A percentile compares a stretch with the other conserved stretches of the same genome.
Evolutionary conservation across 2,329 filamentous ascomycete genomes (phyloP).

Genomic region (Cercospora beticola): DNA sequence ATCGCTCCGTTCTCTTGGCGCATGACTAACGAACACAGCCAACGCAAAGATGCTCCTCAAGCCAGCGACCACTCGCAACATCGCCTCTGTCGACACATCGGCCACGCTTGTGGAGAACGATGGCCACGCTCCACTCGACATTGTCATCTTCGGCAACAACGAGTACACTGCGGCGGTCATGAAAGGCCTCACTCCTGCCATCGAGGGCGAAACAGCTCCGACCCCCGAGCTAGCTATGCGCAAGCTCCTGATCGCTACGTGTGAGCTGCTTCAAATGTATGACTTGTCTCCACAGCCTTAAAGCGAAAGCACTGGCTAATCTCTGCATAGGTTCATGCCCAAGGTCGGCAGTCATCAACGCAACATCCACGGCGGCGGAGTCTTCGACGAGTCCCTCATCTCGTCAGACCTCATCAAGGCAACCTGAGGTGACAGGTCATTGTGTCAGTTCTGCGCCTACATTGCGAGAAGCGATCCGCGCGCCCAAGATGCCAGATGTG

Average conservation of each 20-base stretch:
- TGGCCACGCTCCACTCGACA: slow-evolving; percentile 15
- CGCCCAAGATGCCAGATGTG: not conserved
- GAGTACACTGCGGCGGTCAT: slow-evolving; percentile 27
- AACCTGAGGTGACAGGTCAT: not conserved
- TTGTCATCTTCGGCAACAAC: slow-evolving; percentile 27
- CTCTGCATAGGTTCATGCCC: slow-evolving; percentile 17
- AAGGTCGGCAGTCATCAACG: slow-evolving; percentile 31
- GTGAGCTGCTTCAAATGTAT: slow-evolving; percentile 26
- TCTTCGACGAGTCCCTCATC: slow-evolving; percentile 29
- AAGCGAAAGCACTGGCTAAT: not conserved
- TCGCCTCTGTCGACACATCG: slow-evolving; percentile 11
- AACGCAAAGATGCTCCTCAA: slow-evolving; percentile 28
- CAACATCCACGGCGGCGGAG: slow-evolving; percentile 32
- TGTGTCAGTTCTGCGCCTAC: not conserved
- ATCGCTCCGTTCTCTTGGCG: no score
- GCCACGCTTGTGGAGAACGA: slow-evolving; percentile 3
- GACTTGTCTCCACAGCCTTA: not conserved
- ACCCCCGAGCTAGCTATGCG: slow-evolving; percentile 27
- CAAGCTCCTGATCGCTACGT: slow-evolving; percentile 30
- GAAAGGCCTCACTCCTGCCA: slow-evolving; percentile 26
- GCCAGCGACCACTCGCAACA: slow-evolving; percentile 1
- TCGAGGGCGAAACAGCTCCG: slow-evolving; percentile 24
- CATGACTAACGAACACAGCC: slow-evolving; percentile 20
- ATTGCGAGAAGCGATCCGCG: not conserved
- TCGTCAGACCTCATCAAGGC: slow-evolving; percentile 7